Evolutionary conservation across 1,284 basidiomycete species (phyloP), one percentile per base, ranked within the genome.

Genomic region (Rhodotorula sp.): DNA sequence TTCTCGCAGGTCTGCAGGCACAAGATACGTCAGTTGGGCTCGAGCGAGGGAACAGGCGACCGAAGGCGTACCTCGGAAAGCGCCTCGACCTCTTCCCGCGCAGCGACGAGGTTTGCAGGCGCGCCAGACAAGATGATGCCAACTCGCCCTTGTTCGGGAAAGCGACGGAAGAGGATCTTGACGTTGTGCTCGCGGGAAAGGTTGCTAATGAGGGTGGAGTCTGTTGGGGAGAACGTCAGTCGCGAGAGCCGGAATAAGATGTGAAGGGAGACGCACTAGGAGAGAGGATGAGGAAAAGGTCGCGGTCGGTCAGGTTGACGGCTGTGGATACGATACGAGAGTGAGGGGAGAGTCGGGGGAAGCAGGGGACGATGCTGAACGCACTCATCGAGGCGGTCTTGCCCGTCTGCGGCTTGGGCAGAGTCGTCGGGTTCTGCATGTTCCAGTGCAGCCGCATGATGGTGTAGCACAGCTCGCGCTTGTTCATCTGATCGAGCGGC

Each of bases 261-360:
- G 24, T 8, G 9, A 30, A 2, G n/a, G 9, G 26, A 0, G n/a
- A 60, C 71, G 16, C 13, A 73, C 69, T 67, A 0, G 72, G 72
- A 6, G 69, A 68, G 8, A 73, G 60, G 31, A 73, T 64, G 37
- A 73, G 63, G 72, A 73, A 73, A 4, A 73, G 54, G 22, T 59
- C 60, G 5, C 66, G 63, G 47, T 71, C 62, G 26, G 59, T 59
- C 18, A 73, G 57, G 11, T 61, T 37, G 1, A 73, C 18, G 8
- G 59, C 69, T 69, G 64, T 4, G 26, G n/a, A n/a, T n/a, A n/a
- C 4, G 26, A 9, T 4, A 22, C n/a, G 26, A 40, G 1, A 4
- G 58, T 24, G 28, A 28, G 31, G 4, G 6, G n/a, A 16, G 26
- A 28, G 9, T 13, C 11, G 37, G 50, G 15, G 22, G 4, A 18